Conservation (phyloP, 164 flowering plant species). For the Houttuynia cordata region DNA sequence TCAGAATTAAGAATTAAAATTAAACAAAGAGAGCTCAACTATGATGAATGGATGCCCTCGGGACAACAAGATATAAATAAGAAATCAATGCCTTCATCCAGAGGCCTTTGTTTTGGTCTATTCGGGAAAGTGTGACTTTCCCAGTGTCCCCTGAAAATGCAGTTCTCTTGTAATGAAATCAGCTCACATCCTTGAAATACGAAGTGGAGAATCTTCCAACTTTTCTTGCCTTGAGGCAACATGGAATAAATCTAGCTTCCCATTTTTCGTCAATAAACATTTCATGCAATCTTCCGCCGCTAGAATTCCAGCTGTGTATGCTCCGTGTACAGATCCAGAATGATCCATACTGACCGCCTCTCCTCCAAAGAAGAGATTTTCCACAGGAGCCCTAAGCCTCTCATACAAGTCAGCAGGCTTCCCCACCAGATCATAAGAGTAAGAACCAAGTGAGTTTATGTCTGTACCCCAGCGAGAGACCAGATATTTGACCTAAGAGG, state of each 20-base stretch:
- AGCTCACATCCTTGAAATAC: slow-evolving; percentile 68
- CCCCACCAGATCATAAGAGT: slow-evolving; percentile 69
- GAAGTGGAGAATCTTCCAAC: slow-evolving; percentile 48
- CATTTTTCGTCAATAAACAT: slow-evolving; percentile 29
- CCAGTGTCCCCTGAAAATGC: too few relatives aligned
- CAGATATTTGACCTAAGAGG: slow-evolving; percentile 57
- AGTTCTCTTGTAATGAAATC: too few relatives aligned
- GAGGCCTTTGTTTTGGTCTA: too few relatives aligned
- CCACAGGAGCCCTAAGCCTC: slow-evolving; percentile 56
- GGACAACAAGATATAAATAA: too few relatives aligned
- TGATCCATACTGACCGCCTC: slow-evolving; percentile 85
- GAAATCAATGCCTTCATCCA: too few relatives aligned
- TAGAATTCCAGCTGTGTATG: slow-evolving; percentile 53
- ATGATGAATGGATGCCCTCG: too few relatives aligned
- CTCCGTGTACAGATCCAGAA: slow-evolving; percentile 90
- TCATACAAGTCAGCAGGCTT: slow-evolving; percentile 65
- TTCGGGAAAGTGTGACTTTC: too few relatives aligned
- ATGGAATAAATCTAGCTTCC: slow-evolving; percentile 28
- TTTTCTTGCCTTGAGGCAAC: slow-evolving; percentile 28
- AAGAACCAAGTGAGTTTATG: slow-evolving; percentile 71
- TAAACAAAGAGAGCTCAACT: too few relatives aligned
- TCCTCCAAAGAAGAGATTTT: slow-evolving; percentile 74
- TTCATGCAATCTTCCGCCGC: slow-evolving; percentile 63
- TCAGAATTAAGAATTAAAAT: too few relatives aligned
- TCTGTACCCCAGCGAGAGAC: slow-evolving; percentile 92